Evolutionary conservation across 2,329 filamentous ascomycete genomes (phyloP), one percentile per base, ranked within the genome.

Genomic region (Aspergillus tanneri): DNA sequence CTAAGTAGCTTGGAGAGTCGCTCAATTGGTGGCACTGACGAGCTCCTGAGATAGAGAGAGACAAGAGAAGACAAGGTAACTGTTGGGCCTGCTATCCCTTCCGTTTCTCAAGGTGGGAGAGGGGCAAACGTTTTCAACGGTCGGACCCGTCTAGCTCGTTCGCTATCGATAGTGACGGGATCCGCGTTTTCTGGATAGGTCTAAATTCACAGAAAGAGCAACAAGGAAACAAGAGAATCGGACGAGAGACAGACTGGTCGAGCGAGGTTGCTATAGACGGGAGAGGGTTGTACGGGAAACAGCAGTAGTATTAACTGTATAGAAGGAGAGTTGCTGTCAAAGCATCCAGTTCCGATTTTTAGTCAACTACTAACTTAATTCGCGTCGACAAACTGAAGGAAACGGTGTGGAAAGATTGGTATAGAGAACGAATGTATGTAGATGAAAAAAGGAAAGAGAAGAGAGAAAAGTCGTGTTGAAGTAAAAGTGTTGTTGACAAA

Each of bases 1-100:
- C n/a, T n/a, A 52, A 54, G 14, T 37, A 52, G 50, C 51, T 43
- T 59, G 47, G 49, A 52, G 49, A 51, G 54, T 48, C 32, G 43
- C 36, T 55, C 40, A 47, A 32, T 46, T 46, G 36, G 18, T 23
- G 37, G 37, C 34, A 25, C 11, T 18, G 11, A 41, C 18, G 34
- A 41, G 39, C 43, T 43, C 42, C 40, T 56, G 45, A 18, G 45
- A 49, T 52, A 53, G 52, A 51, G 52, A 54, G 39, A 39, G 38
- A 48, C n/a, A n/a, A n/a, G n/a, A 54, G 44, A 43, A 51, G 53
- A 19, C 23, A 22, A 27, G 18, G 10, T n/a, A n/a, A n/a, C n/a
- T n/a, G 16, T 37, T 19, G 34, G 27, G 14, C 11, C 38, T 41
- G 24, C 30, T 55, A 55, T 54, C 52, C 50, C 56, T 55, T 55